Percentiles rank a stretch among this genome's conserved stretches.
Evolutionary conservation across 345 rosid genomes (phyloP).

Genomic region (Salix dunnii): DNA sequence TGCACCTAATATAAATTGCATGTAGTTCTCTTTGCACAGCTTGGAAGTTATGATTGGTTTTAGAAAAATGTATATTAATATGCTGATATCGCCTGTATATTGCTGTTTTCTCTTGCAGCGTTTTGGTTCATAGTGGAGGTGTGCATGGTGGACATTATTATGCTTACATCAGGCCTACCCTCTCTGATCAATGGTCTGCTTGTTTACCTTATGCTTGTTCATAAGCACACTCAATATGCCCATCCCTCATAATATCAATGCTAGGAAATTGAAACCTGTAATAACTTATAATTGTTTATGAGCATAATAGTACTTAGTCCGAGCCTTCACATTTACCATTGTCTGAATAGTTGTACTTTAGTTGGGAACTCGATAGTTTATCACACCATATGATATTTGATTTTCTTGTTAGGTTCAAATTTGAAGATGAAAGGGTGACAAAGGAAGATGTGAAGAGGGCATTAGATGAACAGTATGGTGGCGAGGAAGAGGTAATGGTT

Average conservation of each 20-base stretch:
- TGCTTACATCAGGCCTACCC: constrained; percentile 96
- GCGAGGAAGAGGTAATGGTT: constrained; percentile 79
- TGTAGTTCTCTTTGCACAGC: background rate
- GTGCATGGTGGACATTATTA: constrained; percentile 98
- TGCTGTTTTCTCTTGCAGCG: constrained; percentile 51
- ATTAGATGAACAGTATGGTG: constrained; percentile 95
- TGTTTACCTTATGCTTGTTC: background rate
- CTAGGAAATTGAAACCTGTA: background rate
- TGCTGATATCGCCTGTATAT: background rate
- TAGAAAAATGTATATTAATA: background rate
- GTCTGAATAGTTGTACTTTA: background rate
- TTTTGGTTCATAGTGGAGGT: constrained; percentile 94
- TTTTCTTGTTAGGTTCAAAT: constrained; percentile 69
- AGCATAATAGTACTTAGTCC: background rate
- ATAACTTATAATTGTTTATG: background rate
- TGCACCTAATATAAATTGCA: background rate
- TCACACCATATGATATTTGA: background rate
- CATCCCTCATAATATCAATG: background rate
- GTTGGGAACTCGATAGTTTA: background rate
- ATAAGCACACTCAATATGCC: background rate
- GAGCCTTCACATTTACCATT: background rate
- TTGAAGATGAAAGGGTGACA: constrained; percentile 96
- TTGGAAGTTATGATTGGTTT: background rate
- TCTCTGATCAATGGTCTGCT: constrained; percentile 85
- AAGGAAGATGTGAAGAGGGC: constrained; percentile 92